Evolutionary conservation across 192 early-diverging fungal species (phyloP).

Genomic region (Cetraspora pellucida): DNA sequence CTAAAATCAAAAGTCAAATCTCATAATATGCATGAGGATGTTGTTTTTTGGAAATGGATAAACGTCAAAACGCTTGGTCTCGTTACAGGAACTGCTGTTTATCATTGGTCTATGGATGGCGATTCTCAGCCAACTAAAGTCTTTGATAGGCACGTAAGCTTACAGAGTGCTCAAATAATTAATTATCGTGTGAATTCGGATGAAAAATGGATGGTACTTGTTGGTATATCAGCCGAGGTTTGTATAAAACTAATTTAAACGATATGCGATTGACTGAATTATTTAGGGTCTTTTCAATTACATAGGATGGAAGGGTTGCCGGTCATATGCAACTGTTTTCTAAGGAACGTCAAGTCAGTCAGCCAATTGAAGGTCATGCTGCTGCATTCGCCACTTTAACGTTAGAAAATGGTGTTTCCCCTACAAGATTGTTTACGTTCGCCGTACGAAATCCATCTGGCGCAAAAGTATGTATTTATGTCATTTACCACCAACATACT

Average conservation of each 20-base stretch:
- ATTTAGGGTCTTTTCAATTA: neutral
- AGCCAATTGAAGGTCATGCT: slow-evolving; percentile 96
- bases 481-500: neutral
- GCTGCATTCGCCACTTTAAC: slow-evolving; percentile 91
- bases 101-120: slow-evolving; percentile 97
- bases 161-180: slow-evolving; percentile 91
- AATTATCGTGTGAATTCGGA: slow-evolving; percentile 90
- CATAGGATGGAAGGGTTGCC: slow-evolving; percentile 80
- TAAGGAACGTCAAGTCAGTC: slow-evolving; percentile 88
- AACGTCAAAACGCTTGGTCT: slow-evolving; percentile 81
- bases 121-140: slow-evolving; percentile 82
- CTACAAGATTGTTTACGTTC: slow-evolving; percentile 93
- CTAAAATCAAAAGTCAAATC: slow-evolving; percentile 95
- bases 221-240: slow-evolving; percentile 90
- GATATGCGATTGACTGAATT: neutral
- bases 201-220: slow-evolving; percentile 92
- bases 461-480: slow-evolving; percentile 65
- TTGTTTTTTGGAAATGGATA: slow-evolving; percentile 97
- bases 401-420: slow-evolving; percentile 70
- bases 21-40: slow-evolving; percentile 87
- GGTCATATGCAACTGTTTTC: slow-evolving; percentile 98
- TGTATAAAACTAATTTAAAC: neutral
- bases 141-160: slow-evolving; percentile 88
- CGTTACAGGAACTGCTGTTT: slow-evolving; percentile 86
- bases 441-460: slow-evolving; percentile 78